Base-by-base conservation (phyloP, 1,284 basidiomycete species). In the Neolentinus lepideus region DNA sequence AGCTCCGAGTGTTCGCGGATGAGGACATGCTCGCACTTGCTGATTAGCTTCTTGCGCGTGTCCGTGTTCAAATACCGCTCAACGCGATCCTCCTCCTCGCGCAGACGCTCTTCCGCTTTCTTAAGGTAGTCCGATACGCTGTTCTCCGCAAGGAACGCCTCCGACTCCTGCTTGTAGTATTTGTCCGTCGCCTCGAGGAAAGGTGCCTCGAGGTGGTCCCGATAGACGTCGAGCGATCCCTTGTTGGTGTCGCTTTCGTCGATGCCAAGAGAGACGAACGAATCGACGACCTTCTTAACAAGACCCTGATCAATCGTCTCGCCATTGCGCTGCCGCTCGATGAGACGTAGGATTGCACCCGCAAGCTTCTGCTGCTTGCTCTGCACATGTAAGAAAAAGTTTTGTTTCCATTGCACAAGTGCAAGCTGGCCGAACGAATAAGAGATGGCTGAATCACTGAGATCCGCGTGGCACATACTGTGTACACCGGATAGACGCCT, bases 61-160 rank as follows among this genome's bases (percentile, higher is more conserved):
- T 85, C 85, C 36, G 85, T 88, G 71, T 98, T 92, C 59, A 99
- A 78, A 71, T 98, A 98, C 55, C 95, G 80, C 69, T 97, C 94
- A 36, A 99, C 93, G 36, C 97, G 85, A 63, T 96, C 92, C 68
- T 96, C 93, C 68, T 99, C 97, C 71, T 99, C 96, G 58, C 86
- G 82, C 57, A 99, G 75, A 27, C 97, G 84, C 63, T 88, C 87
- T 67, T 98, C 95, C 1, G 94, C 97, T 74, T 94, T 96, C 78
- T 90, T 94, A 71, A 99, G 82, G 72, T 99, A 99, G 70, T 99
- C 97, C 24, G 94, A 91, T 33, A 98, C 92, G 50, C 84, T 90
- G 71, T 95, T 96, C 65, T 90, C 85, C 1, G 88, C 85, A 26
- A 98, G 83, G 77, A 96, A 99, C 1, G 88, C 81, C 60, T 92